Percentiles rank a stretch among this genome's conserved stretches.
Conservation (phyloP, 441 rosid species). For the Pelargonium fulgidum region DNA sequence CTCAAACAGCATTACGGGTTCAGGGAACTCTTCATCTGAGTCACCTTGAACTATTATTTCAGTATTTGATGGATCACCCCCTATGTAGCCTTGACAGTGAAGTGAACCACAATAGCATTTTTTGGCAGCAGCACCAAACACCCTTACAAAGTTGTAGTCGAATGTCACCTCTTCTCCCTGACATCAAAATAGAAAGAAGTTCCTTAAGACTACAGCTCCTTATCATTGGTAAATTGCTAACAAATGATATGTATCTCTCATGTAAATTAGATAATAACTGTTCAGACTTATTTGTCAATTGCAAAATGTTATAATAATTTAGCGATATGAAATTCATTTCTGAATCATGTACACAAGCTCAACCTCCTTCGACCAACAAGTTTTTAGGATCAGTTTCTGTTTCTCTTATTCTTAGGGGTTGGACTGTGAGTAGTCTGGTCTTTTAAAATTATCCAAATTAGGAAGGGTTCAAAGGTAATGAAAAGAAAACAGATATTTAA, state of each 20-base stretch:
- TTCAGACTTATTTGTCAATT: background rate
- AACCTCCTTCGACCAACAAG: background rate
- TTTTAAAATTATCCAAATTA: background rate
- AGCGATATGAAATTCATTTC: background rate
- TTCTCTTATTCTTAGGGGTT: slow-evolving; percentile 8
- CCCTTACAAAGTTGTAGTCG: slow-evolving; percentile 97
- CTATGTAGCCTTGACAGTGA: slow-evolving; percentile 92
- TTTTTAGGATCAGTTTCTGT: background rate
- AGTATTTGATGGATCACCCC: slow-evolving; percentile 77
- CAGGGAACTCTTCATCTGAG: slow-evolving; percentile 97
- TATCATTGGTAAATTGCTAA: background rate
- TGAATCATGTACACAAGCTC: background rate
- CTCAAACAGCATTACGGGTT: slow-evolving; percentile 67
- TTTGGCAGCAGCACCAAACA: slow-evolving; percentile 97
- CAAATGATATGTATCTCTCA: background rate
- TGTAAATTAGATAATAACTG: background rate
- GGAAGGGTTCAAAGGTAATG: slow-evolving; percentile 3
- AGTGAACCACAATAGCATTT: slow-evolving; percentile 84
- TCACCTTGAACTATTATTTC: slow-evolving; percentile 85
- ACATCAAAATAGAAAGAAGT: background rate
- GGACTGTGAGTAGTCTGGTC: background rate
- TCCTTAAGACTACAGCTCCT: background rate
- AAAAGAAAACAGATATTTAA: background rate
- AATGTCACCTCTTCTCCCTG: slow-evolving; percentile 96
- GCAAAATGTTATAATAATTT: background rate